phyloP scores from a whole-genome alignment of 345 rosid genomes.

The Gossypium mustelinum region DNA sequence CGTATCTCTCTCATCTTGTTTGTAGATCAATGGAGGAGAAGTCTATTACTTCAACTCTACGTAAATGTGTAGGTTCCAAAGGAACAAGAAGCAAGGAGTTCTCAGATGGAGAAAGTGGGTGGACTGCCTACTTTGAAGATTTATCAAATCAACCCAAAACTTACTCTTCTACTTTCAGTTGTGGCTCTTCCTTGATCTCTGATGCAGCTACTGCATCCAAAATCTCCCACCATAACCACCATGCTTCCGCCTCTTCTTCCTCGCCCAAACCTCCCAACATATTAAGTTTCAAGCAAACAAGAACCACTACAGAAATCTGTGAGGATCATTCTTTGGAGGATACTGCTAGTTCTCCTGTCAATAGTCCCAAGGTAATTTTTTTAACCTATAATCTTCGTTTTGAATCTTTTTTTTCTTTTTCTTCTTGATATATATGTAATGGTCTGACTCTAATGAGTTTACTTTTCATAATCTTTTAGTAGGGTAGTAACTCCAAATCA shows the following conservation, averaged over 20 bases:
- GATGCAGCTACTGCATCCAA: slow-evolving; percentile 61
- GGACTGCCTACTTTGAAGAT: slow-evolving; percentile 81
- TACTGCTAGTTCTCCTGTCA: slow-evolving; percentile 88
- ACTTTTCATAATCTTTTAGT: neutral
- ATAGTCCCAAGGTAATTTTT: slow-evolving; percentile 62
- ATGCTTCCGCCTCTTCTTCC: slow-evolving; percentile 15
- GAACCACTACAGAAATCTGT: slow-evolving; percentile 38
- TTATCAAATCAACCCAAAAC: slow-evolving; percentile 16
- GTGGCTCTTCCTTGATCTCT: slow-evolving; percentile 60
- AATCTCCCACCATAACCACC: slow-evolving; percentile 9
- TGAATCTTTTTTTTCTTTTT: neutral
- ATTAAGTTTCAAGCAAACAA: slow-evolving; percentile 44
- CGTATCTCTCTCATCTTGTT: neutral
- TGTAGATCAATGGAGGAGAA: slow-evolving; percentile 17
- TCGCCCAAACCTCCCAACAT: slow-evolving; percentile 27
- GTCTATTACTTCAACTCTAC: slow-evolving; percentile 24
- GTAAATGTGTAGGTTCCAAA: slow-evolving; percentile 14
- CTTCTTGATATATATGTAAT: too few relatives aligned
- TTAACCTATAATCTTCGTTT: neutral
- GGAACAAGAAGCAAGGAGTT: neutral
- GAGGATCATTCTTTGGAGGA: slow-evolving; percentile 81
- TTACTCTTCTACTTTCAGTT: slow-evolving; percentile 36
- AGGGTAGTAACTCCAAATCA: slow-evolving; percentile 45
- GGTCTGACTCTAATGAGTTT: neutral
- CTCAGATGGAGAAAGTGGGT: slow-evolving; percentile 64